Base-by-base conservation (phyloP, 2,329 filamentous ascomycete species). In the Cryphonectria radicalis region DNA sequence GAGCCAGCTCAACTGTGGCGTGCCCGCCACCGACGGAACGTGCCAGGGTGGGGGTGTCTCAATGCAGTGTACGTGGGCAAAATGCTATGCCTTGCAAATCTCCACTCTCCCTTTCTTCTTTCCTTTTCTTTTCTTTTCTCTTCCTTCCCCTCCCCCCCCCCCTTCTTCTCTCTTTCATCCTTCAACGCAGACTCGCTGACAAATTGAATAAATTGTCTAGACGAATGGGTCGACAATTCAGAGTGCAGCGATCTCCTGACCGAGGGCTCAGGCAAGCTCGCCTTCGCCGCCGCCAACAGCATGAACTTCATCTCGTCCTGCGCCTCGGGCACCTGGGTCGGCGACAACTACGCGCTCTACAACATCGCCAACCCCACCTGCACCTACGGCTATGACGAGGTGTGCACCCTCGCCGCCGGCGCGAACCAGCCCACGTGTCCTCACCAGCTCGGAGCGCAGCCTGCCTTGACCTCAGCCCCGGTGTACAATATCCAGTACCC, bases 1-100 rank as follows among this genome's bases (percentile, higher is more conserved):
- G 86, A 89, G 88, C 82, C 86, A 86, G 76, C 86, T 90, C 57
- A 79, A 79, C 75, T 86, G 83, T 46, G 87, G 87, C 74, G 76
- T 82, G 72, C 81, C 82, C 17, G 88, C 87, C 57, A 80, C 79
- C 10, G 77, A 81, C 19, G 76, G 81, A 66, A 87, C 87, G 19
- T 79, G 82, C 3, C 71, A 77, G 50, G 87, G 87, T 71, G 88
- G 88, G 63, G 84, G 84, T 66, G 79, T 87, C 60, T 76, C 79
- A 55, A 88, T 89, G 82, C 78, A 84, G 59, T 73, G 67, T 68
- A 68, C 28, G 66, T 55, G 6, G 4, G 13, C 2, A 55, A 19
- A 3, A 32, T 19, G 13, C 14, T 13, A 8, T 32, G 17, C 13
- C 13, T 32, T 32, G 28, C 7, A n/a, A 59, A 35, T 11, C 10